Base-by-base conservation (phyloP, 495 filamentous ascomycete genomes). In the Sordaria brevicollis region DNA sequence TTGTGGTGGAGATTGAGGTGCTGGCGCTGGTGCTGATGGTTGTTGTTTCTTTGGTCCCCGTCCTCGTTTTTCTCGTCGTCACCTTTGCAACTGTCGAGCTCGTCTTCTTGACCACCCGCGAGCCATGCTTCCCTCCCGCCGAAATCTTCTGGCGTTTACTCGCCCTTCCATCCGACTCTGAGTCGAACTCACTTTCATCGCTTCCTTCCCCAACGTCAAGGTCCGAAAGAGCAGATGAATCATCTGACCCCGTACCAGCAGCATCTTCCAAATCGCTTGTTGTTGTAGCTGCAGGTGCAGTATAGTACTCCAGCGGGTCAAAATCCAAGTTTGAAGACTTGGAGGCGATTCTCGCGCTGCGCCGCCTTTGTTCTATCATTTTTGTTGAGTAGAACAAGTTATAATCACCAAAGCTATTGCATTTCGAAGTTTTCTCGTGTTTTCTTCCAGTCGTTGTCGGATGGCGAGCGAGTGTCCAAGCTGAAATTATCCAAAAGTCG, bases 371-470 rank as follows among this genome's bases (percentile, higher is more conserved):
- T 7, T 1, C 5, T 21, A 15, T 25, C 49, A 57, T 57, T 31
- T n/a, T 31, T 31, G 1, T 2, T 57, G 2, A 10, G 3, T 6
- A 1, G 29, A 57, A 2, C 5, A 31, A 15, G 1, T 25, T 4
- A 4, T 13, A 4, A 54, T 10, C 43, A 10, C 1, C 10, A 43
- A 19, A n/a, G n/a, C n/a, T 21, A 4, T 10, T 1, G 21, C 4
- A 5, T 2, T 3, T 2, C 0, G 5, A 57, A 29, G 1, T 6
- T 0, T 1, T 15, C 7, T 57, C 29, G 49, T 21, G 49, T 15
- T 57, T 1, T 15, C 0, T 0, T 3, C 11, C 21, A 13, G 25
- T 11, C 1, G 11, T 4, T 3, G 25, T 31, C 4, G 5, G 0
- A 8, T 31, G 1, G 21, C 17, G 11, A 6, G 1, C 49, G 49